A percentile compares a stretch with the other conserved stretches of the same genome.
Conservation (phyloP, 129 eudicot genomes). For the Erigeron canadensis region DNA sequence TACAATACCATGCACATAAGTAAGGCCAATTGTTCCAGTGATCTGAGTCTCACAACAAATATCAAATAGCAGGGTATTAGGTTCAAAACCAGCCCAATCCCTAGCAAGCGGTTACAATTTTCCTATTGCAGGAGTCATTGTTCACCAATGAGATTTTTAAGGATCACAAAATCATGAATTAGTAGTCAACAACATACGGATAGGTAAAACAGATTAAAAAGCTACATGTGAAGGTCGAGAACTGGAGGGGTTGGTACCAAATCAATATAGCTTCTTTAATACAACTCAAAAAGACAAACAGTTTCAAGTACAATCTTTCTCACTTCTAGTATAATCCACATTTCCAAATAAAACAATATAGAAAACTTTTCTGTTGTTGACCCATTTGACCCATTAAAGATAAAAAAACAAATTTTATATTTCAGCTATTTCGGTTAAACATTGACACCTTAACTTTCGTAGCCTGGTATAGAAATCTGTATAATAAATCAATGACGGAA, state of each 20-base stretch:
- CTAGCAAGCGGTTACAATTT: conserved; percentile 88
- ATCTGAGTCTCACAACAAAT: conserved; percentile 84
- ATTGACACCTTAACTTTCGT: conserved; percentile 50
- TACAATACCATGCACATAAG: conserved; percentile 90
- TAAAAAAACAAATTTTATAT: too few relatives aligned
- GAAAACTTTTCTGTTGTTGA: too few relatives aligned
- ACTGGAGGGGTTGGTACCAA: too few relatives aligned
- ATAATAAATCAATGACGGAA: background rate
- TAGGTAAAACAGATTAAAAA: background rate
- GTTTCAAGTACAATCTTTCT: too few relatives aligned
- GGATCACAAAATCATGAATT: background rate
- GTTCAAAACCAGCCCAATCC: conserved; percentile 92
- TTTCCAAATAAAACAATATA: too few relatives aligned
- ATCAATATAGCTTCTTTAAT: too few relatives aligned
- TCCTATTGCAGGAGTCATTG: conserved; percentile 97
- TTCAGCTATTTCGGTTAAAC: too few relatives aligned
- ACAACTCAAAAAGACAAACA: too few relatives aligned
- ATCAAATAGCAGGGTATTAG: conserved; percentile 89
- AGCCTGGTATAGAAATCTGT: conserved; percentile 62
- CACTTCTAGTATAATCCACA: too few relatives aligned
- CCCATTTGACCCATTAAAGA: too few relatives aligned
- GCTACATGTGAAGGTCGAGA: too few relatives aligned
- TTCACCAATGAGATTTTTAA: conserved; percentile 63
- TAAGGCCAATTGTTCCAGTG: conserved; percentile 95
- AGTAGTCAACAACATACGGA: background rate